phyloP scores from a whole-genome alignment of 2,329 filamentous ascomycete species.

The Penicillium sp. region DNA sequence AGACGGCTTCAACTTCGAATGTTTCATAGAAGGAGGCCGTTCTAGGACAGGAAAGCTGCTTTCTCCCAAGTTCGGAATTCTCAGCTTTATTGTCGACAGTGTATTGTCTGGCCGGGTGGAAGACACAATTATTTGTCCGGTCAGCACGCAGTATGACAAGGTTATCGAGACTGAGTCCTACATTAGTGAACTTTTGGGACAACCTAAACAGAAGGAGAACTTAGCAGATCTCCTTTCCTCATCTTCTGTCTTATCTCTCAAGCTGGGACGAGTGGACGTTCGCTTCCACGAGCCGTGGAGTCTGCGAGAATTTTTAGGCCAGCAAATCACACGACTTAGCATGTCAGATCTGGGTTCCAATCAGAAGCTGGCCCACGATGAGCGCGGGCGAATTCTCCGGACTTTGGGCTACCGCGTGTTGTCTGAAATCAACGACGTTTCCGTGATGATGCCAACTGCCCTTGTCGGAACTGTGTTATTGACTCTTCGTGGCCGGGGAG shows the following conservation, averaged over 20 bases:
- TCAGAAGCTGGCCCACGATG: conserved; percentile 48
- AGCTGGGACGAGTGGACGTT: conserved; percentile 88
- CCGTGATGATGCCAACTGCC: conserved; percentile 96
- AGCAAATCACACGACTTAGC: conserved; percentile 65
- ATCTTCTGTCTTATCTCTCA: conserved; percentile 83
- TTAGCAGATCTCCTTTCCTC: conserved; percentile 84
- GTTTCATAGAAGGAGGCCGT: conserved; percentile 93
- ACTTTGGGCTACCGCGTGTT: conserved; percentile 91
- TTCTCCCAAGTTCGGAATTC: conserved; percentile 91
- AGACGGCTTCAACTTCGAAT: conserved; percentile 91
- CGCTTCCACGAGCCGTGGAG: conserved; percentile 98
- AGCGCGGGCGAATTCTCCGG: conserved; percentile 72
- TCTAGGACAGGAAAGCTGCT: conserved; percentile 92
- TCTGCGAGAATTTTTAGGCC: conserved; percentile 74
- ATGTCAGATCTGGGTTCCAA: conserved; percentile 35
- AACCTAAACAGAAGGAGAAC: conserved; percentile 95
- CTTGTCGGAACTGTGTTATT: conserved; percentile 91
- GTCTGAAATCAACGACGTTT: conserved; percentile 91
- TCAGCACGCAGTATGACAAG: conserved; percentile 98
- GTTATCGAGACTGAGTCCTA: conserved; percentile 98
- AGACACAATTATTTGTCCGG: conserved; percentile 90
- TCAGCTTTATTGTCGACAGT: conserved; percentile 88
- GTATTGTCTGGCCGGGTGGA: conserved; percentile 83
- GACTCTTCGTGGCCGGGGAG: conserved; percentile 86
- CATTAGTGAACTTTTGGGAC: conserved; percentile 87